These are phyloP conservation scores for Calonectria crousiana DNA, from an alignment of 2,329 filamentous ascomycete species.

Conservation along the genomic window DNA sequence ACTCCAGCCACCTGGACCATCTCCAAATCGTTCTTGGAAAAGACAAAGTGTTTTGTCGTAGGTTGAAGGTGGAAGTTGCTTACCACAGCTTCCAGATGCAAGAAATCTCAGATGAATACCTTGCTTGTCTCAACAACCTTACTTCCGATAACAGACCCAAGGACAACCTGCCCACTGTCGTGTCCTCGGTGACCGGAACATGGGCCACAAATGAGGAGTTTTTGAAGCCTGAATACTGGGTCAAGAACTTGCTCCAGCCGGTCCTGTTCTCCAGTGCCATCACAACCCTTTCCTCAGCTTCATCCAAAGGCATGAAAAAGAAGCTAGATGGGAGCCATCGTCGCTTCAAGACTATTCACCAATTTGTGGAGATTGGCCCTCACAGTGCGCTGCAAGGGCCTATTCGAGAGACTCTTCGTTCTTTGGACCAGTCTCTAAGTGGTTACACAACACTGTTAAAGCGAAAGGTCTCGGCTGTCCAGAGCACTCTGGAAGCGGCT, in stretches of 20 bases:
- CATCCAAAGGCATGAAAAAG: background rate
- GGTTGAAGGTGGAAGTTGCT: slow-evolving; percentile 57
- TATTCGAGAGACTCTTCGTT: background rate
- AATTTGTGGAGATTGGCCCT: slow-evolving; percentile 15
- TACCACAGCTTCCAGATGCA: slow-evolving; percentile 65
- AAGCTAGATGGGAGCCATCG: background rate
- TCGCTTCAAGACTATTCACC: background rate
- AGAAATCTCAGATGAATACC: background rate
- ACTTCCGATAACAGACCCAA: background rate
- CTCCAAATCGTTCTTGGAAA: slow-evolving; percentile 10
- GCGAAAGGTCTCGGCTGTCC: background rate
- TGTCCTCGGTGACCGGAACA: background rate
- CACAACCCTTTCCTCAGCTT: background rate
- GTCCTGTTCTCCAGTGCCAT: background rate
- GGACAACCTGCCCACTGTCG: background rate
- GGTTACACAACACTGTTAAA: background rate
- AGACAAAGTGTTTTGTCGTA: slow-evolving; percentile 22
- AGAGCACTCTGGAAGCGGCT: background rate
- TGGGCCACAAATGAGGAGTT: background rate
- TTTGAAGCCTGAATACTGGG: background rate
- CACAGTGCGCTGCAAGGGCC: slow-evolving; percentile 5
- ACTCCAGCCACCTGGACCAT: slow-evolving; percentile 16
- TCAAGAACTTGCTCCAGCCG: background rate
- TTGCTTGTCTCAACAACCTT: background rate
- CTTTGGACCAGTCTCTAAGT: background rate